Evolutionary conservation across 2,329 filamentous ascomycete species (phyloP).

Genomic region (Aspergillus terreus): DNA sequence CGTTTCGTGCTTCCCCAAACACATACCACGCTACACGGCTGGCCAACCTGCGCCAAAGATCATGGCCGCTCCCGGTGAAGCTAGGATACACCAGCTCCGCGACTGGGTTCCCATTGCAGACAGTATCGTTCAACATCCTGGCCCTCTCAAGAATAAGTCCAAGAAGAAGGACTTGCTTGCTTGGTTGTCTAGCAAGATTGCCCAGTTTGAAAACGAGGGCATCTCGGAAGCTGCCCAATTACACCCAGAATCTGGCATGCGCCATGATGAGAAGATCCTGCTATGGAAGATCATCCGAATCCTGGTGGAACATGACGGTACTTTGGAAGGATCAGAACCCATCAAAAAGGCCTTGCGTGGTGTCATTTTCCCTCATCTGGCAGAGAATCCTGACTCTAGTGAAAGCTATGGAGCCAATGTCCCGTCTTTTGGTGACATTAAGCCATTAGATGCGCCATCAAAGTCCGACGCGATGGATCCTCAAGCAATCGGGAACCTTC

Average conservation of each 20-base stretch:
- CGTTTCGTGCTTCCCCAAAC: conserved; percentile 81
- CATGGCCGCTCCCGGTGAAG: conserved; percentile 75
- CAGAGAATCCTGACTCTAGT: conserved; percentile 26
- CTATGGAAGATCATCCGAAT: conserved; percentile 83
- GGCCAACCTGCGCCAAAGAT: conserved; percentile 71
- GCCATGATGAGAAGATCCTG: conserved; percentile 72
- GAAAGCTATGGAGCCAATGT: conserved; percentile 20
- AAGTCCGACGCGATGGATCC: conserved; percentile 67
- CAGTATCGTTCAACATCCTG: conserved; percentile 76
- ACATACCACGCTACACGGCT: conserved; percentile 79
- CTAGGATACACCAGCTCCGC: conserved; percentile 73
- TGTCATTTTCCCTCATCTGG: conserved; percentile 63
- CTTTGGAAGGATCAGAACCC: conserved; percentile 66
- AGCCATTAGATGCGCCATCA: conserved; percentile 34
- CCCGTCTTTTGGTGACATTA: conserved; percentile 35
- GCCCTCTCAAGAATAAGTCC: conserved; percentile 79
- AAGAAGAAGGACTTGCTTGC: conserved; percentile 91
- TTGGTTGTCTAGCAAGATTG: conserved; percentile 78
- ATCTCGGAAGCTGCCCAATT: conserved; percentile 47
- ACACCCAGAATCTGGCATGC: conserved; percentile 55
- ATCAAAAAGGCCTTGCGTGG: conserved; percentile 73
- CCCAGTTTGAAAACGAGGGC: conserved; percentile 60
- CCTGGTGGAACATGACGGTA: conserved; percentile 82
- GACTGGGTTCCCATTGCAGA: conserved; percentile 69
- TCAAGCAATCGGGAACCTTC: conserved; percentile 66